Evolutionary conservation across 2,329 filamentous ascomycete genomes (phyloP).

Genomic region (Aspergillus brasiliensis): DNA sequence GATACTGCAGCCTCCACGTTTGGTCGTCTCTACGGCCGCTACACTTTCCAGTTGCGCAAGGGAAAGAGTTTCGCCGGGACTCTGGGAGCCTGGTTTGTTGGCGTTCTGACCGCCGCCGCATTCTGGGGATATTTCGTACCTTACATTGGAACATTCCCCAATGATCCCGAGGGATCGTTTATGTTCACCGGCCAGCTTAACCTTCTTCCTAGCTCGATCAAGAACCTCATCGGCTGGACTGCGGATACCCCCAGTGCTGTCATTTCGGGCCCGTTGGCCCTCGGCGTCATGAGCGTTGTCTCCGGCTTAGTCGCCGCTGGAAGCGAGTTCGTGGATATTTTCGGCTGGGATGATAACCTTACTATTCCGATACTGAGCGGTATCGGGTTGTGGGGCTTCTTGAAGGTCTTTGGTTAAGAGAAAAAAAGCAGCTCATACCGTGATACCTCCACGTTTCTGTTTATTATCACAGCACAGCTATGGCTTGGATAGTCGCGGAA

Average conservation of each 20-base stretch:
- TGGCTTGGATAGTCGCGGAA: not conserved
- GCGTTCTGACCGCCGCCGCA: constrained; percentile 76
- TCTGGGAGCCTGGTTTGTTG: constrained; percentile 77
- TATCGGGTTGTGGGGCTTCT: constrained; percentile 84
- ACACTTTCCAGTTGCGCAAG: constrained; percentile 79
- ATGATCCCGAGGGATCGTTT: constrained; percentile 69
- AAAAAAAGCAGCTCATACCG: not conserved
- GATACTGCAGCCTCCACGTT: constrained; percentile 96
- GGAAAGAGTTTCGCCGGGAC: constrained; percentile 94
- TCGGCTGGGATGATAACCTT: constrained; percentile 95
- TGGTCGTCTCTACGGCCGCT: constrained; percentile 82
- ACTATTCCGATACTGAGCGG: constrained; percentile 94
- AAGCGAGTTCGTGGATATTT: constrained; percentile 88
- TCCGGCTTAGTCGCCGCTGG: constrained; percentile 86
- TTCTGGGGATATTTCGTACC: constrained; percentile 91
- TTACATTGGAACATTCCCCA: constrained; percentile 64
- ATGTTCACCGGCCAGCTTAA: constrained; percentile 78
- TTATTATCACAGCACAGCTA: not conserved
- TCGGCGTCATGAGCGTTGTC: constrained; percentile 79
- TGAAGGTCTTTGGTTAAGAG: constrained; percentile 73
- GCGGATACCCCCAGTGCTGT: constrained; percentile 55
- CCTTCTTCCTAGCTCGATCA: constrained; percentile 62
- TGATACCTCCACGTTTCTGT: not conserved
- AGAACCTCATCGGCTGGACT: constrained; percentile 63
- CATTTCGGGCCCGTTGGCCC: constrained; percentile 70